A percentile compares a stretch with the other conserved stretches of the same genome.
phyloP scores from a whole-genome alignment of 352 stramenopile genomes.

The Phytophthora rubi region DNA sequence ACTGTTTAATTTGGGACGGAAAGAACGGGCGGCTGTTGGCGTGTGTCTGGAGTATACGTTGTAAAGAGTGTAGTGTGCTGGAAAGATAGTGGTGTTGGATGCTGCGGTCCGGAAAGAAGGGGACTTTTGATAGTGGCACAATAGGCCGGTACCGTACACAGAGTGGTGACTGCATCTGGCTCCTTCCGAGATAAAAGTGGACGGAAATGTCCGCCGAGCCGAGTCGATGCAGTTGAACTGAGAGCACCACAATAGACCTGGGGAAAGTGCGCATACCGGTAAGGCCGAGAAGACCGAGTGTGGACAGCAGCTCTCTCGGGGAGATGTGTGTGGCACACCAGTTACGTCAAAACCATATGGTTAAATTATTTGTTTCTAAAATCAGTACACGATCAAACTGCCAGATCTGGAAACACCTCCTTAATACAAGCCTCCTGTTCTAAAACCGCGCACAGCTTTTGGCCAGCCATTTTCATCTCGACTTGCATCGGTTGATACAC shows the following conservation, averaged over 20 bases:
- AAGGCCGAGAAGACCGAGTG: not conserved
- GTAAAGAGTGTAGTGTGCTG: not conserved
- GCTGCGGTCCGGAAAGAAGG: constrained; percentile 14
- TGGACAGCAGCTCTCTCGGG: not conserved
- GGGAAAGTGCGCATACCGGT: too few species aligned
- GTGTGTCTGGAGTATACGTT: not conserved
- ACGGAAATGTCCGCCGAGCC: not conserved
- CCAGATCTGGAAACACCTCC: not conserved
- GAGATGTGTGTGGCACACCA: not conserved
- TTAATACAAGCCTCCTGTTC: constrained; percentile 5
- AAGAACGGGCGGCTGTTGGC: not conserved
- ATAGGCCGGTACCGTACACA: not conserved
- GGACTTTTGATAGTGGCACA: constrained; percentile 20
- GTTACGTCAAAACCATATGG: not conserved
- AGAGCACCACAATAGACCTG: not conserved
- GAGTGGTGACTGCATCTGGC: constrained; percentile 16
- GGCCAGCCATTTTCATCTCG: constrained; percentile 34
- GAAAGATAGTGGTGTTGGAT: not conserved
- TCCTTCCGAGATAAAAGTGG: constrained; percentile 6
- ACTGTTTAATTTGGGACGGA: constrained; percentile 4
- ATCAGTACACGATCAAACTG: not conserved
- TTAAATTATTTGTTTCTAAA: not conserved
- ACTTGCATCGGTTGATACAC: constrained; percentile 3
- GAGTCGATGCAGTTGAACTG: not conserved
- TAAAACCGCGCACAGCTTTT: constrained; percentile 10